These are phyloP conservation scores for Solanum lycopersicoides DNA, from an alignment of 257 asterid genomes.

Conservation along the genomic window DNA sequence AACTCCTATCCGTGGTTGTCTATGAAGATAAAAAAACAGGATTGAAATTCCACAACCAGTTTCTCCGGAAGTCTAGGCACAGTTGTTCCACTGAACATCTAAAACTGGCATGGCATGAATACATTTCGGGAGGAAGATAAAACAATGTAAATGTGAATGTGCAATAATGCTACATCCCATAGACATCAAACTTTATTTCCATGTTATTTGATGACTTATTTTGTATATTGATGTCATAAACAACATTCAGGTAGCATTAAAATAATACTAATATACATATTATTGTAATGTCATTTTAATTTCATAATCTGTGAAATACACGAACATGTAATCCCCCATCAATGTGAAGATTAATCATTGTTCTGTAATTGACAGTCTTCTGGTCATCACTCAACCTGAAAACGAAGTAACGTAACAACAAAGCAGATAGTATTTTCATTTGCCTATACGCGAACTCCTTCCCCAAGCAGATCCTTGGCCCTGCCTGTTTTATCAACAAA, in stretches of 20 bases:
- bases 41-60: background rate
- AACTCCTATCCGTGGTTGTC: background rate
- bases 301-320: constrained; percentile 17
- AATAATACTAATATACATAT: background rate
- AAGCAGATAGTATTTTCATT: constrained; percentile 47
- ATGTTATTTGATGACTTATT: background rate
- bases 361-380: constrained; percentile 32
- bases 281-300: background rate
- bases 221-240: background rate
- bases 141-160: background rate
- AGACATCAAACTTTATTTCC: background rate
- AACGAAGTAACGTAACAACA: constrained; percentile 22
- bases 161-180: background rate
- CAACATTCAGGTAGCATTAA: background rate
- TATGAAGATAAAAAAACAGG: background rate
- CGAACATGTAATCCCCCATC: constrained; percentile 38
- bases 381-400: constrained; percentile 28
- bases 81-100: background rate
- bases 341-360: constrained; percentile 49
- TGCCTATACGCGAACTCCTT: constrained; percentile 49
- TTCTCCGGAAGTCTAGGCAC: background rate
- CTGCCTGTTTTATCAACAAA: constrained; percentile 29
- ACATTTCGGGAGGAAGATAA: background rate
- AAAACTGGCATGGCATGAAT: background rate
- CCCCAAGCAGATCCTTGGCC: constrained; percentile 49